phyloP scores from a whole-genome alignment of 345 rosid genomes.

The Hibiscus trionum region DNA sequence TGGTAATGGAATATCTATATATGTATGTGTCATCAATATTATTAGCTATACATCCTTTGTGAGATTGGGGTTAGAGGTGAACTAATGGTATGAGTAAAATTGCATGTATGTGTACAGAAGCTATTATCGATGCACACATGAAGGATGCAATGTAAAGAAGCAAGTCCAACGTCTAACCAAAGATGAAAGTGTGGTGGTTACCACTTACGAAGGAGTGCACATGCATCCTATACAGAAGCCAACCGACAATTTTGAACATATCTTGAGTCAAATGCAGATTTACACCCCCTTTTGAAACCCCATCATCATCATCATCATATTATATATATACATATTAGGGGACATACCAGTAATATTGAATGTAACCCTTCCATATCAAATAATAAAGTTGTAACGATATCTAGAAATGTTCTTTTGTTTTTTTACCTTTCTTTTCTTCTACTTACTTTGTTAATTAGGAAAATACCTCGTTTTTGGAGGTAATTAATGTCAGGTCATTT shows the following conservation, averaged over 20 bases:
- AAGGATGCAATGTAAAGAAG: conserved; percentile 81
- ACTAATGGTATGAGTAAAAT: not conserved
- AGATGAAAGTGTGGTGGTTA: conserved; percentile 66
- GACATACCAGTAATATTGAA: not conserved
- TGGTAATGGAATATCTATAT: too few species aligned
- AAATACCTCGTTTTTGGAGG: not conserved
- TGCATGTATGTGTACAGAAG: conserved; percentile 36
- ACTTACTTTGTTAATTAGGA: not conserved
- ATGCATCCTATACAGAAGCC: conserved; percentile 57
- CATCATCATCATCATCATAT: not conserved
- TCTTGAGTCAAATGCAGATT: conserved; percentile 73
- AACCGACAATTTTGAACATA: conserved; percentile 68
- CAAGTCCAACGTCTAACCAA: conserved; percentile 73
- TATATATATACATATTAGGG: too few species aligned
- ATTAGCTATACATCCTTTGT: too few species aligned
- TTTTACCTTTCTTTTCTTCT: not conserved
- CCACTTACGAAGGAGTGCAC: conserved; percentile 86
- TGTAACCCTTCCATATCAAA: not conserved
- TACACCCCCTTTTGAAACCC: conserved; percentile 38
- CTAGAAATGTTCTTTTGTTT: not conserved
- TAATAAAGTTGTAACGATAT: not conserved
- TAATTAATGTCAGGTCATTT: not conserved
- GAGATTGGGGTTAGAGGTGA: not conserved
- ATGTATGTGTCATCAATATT: too few species aligned
- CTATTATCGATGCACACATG: conserved; percentile 71